Base-by-base conservation (phyloP, 1,284 basidiomycete genomes). In the Porphyrellus sp. region DNA sequence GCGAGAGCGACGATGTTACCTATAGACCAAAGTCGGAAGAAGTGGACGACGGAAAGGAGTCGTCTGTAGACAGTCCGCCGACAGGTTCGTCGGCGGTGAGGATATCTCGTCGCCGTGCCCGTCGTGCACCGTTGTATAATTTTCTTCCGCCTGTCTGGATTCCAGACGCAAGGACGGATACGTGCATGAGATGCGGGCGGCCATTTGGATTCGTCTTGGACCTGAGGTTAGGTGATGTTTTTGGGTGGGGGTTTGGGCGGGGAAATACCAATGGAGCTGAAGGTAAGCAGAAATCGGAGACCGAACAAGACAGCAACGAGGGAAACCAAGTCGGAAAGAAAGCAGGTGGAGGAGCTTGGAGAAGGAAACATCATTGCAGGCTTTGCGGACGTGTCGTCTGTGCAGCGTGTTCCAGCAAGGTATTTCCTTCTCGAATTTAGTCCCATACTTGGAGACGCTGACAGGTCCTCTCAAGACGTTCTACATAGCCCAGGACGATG, bases 141-240 rank as follows among this genome's bases (percentile, higher is more conserved):
- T 96, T 93, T 74, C 83, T 91, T 2, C 92, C 93, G 4, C 89
- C 94, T 0, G 83, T 96, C 11, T 97, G 93, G 93, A 86, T 95
- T 16, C 92, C 93, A 0, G 93, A 97, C 65, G 82, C 82, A 52
- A 87, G 82, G 63, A 86, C 89, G 8, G 80, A 82, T 55, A 78
- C 78, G 39, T 97, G 93, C 69, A 91, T 91, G 89, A 77, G 88
- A 13, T 97, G 93, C 65, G 81, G 81, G 12, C 75, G 81, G 47
- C 62, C 77, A 21, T 97, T 97, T 70, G 86, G 88, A 6, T 85
- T 93, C 77, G 80, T 49, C 41, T 52, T 70, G 28, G 68, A 67
- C 41, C 18, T 69, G 42, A 59, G 41, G 38, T 34, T 69, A n/a
- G 51, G 52, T 7, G 64, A 70, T 4, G 56, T 67, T 25, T 69